phyloP scores from a whole-genome alignment of 2,329 filamentous ascomycete species.

The Didymella sp. region DNA sequence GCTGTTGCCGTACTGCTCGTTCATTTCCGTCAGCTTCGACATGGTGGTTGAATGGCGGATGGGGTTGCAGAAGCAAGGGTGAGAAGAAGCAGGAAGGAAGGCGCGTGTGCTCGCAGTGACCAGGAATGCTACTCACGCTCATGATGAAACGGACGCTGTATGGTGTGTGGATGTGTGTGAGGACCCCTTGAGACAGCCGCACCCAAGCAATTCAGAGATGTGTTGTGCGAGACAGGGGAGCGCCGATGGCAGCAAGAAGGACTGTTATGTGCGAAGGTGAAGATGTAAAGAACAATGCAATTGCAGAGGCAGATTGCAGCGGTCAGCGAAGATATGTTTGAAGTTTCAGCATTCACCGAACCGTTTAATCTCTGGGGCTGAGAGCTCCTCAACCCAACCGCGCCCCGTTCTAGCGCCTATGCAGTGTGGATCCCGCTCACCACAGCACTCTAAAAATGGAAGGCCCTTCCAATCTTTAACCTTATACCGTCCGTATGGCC shows the following conservation, averaged over 20 bases:
- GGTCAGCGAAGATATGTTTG: constrained; percentile 21
- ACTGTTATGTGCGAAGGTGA: constrained; percentile 1
- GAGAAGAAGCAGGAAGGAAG: constrained; percentile 14
- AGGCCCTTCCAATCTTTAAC: not conserved
- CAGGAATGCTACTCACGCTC: constrained; percentile 45
- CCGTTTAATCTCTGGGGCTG: constrained; percentile 17
- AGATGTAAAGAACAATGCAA: constrained; percentile 7
- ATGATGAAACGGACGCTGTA: constrained; percentile 49
- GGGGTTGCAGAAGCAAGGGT: constrained; percentile 17
- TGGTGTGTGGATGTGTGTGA: constrained; percentile 40
- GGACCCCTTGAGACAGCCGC: constrained; percentile 46
- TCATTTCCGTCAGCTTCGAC: constrained; percentile 31
- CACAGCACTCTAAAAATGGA: constrained; percentile 19
- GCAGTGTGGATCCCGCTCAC: constrained; percentile 5
- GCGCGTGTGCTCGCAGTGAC: constrained; percentile 16
- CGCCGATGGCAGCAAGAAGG: constrained; percentile 7
- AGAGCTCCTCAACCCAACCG: constrained; percentile 12
- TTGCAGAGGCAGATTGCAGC: constrained; percentile 9
- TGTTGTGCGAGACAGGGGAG: constrained; percentile 14
- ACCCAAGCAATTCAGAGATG: constrained; percentile 17
- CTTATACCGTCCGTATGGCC: constrained; percentile 6
- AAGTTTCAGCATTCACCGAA: constrained; percentile 17
- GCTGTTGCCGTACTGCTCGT: constrained; percentile 51
- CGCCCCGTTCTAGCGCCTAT: constrained; percentile 9
- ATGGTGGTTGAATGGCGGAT: constrained; percentile 1